A percentile compares a stretch with the other conserved stretches of the same genome.
Evolutionary conservation across 2,329 filamentous ascomycete species (phyloP).

Genomic region (Ascochyta viciae-villosae): DNA sequence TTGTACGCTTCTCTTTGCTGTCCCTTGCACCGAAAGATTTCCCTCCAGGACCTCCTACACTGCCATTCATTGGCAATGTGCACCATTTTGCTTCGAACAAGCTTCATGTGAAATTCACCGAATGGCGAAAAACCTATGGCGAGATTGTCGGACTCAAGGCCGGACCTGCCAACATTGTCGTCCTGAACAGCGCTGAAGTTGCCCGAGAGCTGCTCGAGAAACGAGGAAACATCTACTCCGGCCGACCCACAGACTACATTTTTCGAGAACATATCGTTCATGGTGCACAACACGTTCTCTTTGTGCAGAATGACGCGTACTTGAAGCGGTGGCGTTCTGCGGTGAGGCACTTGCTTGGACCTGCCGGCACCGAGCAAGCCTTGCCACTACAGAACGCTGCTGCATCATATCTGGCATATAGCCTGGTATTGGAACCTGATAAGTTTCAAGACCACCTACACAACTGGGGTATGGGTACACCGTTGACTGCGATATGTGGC

Average conservation of each 20-base stretch:
- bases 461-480: slow-evolving; percentile 7
- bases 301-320: background rate
- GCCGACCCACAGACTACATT: slow-evolving; percentile 26
- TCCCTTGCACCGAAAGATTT: slow-evolving; percentile 13
- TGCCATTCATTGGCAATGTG: slow-evolving; percentile 45
- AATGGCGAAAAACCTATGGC: slow-evolving; percentile 47
- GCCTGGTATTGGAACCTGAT: slow-evolving; percentile 34
- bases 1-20: slow-evolving; percentile 2
- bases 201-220: slow-evolving; percentile 62
- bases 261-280: slow-evolving; percentile 49
- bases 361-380: slow-evolving; percentile 47
- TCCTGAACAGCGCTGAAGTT: slow-evolving; percentile 57
- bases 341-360: background rate
- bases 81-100: slow-evolving; percentile 37
- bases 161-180: slow-evolving; percentile 41
- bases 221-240: slow-evolving; percentile 58
- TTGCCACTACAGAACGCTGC: slow-evolving; percentile 51
- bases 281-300: background rate
- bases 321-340: slow-evolving; percentile 2
- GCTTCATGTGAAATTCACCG: slow-evolving; percentile 35
- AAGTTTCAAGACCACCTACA: slow-evolving; percentile 25
- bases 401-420: slow-evolving; percentile 36
- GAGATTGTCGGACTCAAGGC: slow-evolving; percentile 44
- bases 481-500: slow-evolving; percentile 4
- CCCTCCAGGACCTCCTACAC: slow-evolving; percentile 37